Evolutionary conservation across 176 grass and related monocot species (phyloP).

Genomic region (Hyparrhenia diplandra): DNA sequence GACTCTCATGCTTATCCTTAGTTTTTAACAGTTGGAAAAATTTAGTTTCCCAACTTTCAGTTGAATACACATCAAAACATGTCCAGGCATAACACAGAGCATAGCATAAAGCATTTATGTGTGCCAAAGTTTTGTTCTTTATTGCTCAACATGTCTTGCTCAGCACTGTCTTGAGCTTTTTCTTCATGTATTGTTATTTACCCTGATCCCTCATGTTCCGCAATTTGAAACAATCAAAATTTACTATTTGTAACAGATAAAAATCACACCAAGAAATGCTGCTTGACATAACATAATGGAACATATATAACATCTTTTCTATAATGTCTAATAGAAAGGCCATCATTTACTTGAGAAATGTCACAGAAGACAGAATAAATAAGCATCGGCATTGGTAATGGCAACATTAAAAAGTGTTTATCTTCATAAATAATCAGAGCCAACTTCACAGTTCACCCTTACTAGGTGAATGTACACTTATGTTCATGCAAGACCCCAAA

Average conservation of each 20-base stretch:
- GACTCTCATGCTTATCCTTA: neutral
- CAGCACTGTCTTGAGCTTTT: neutral
- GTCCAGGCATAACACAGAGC: neutral
- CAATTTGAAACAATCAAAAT: neutral
- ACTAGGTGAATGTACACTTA: slow-evolving; percentile 1
- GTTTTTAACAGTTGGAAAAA: neutral
- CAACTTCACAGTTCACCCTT: slow-evolving; percentile 13
- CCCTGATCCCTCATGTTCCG: neutral
- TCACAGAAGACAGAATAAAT: neutral
- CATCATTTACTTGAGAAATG: neutral
- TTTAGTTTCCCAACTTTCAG: neutral
- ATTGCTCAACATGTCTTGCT: neutral
- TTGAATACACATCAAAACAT: neutral
- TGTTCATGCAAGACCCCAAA: neutral
- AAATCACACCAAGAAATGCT: neutral
- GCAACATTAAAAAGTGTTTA: neutral
- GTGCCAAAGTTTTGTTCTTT: neutral
- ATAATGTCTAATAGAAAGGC: neutral
- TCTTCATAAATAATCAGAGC: slow-evolving; percentile 8
- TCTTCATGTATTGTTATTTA: neutral
- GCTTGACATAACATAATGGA: slow-evolving; percentile 7
- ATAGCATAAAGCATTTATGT: neutral
- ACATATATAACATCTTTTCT: neutral
- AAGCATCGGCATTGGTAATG: neutral
- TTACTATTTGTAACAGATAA: neutral